Evolutionary conservation across 1,284 basidiomycete genomes (phyloP).

Genomic region (Porogramme epimiltina): DNA sequence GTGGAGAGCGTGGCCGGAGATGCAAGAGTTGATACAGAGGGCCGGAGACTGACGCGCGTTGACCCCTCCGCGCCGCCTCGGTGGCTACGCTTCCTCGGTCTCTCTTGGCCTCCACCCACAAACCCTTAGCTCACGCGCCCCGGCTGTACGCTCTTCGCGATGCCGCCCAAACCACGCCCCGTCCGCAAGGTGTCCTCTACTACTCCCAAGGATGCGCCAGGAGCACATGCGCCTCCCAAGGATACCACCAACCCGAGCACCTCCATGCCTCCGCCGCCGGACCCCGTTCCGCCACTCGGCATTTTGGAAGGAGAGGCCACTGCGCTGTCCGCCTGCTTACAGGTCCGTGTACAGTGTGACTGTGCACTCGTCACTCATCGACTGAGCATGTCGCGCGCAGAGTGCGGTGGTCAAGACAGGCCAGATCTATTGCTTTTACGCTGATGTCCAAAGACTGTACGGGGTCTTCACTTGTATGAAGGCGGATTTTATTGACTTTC

Average conservation of each 20-base stretch:
- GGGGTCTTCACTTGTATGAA: slow-evolving; percentile 20
- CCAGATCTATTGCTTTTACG: slow-evolving; percentile 68
- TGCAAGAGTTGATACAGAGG: slow-evolving; percentile 10
- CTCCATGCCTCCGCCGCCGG: slow-evolving; percentile 64
- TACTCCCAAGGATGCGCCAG: slow-evolving; percentile 22
- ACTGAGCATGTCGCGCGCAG: slow-evolving; percentile 33
- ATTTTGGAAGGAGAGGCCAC: slow-evolving; percentile 67
- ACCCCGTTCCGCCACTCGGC: slow-evolving; percentile 43
- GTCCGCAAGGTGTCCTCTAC: slow-evolving; percentile 25
- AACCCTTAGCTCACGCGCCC: not conserved
- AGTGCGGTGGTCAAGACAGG: slow-evolving; percentile 69
- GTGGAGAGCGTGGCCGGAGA: slow-evolving; percentile 5
- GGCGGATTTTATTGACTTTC: not conserved
- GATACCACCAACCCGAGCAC: slow-evolving; percentile 29
- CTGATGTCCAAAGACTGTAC: slow-evolving; percentile 63
- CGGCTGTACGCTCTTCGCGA: slow-evolving; percentile 7
- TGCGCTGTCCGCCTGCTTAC: slow-evolving; percentile 56
- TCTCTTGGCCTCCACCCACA: slow-evolving; percentile 6
- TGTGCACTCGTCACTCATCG: too few relatives aligned
- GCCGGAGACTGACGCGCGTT: slow-evolving; percentile 12
- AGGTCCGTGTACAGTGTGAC: slow-evolving; percentile 38
- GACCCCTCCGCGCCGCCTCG: slow-evolving; percentile 2
- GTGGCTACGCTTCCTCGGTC: not conserved
- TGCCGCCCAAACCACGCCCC: slow-evolving; percentile 33
- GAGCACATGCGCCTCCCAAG: slow-evolving; percentile 19